Base-by-base conservation (phyloP, 73 alveolate species). In the Urostyla sp. region DNA sequence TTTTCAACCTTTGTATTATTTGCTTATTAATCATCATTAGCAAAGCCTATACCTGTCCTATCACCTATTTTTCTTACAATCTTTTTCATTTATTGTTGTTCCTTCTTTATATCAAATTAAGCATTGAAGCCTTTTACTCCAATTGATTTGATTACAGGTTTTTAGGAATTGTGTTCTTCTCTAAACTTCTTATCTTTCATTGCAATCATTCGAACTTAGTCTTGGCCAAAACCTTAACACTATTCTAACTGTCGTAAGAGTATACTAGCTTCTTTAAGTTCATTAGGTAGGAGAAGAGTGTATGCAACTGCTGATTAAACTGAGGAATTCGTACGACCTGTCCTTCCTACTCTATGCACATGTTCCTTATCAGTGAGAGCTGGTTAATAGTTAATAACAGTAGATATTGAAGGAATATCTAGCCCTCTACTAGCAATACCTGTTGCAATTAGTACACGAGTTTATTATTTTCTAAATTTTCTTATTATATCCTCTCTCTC, bases 321-420 rank as follows among this genome's bases (percentile, higher is more conserved):
- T 2, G n/a, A n/a, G n/a, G n/a, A n/a, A 40, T 91, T 94, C 21
- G 92, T 84, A 61, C 97, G 82, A 32, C 97, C 97, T 0, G 95
- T 88, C 73, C 97, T 87, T 32, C 97, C 97, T 0, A 88, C 72
- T 59, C 97, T 66, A 72, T 91, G 97, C 31, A 86, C 78, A 77
- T 91, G 92, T 48, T 87, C 93, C 4, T 91, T 95, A 15, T 75
- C 77, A 61, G 46, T 74, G 46, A 59, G 55, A 26, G 94, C 89
- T 50, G 72, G 48, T 50, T 87, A 93, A 72, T 37, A 91, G 88
- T 91, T 91, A 43, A 91, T 84, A 3, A 91, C 97, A 26, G 91
- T 80, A 49, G 81, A 73, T 8, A 91, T 85, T 48, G 28, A 58
- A 0, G 97, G 94, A 18, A 91, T 77, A 84, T 91, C 97, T 30